Evolutionary conservation across 1,139 yeast genomes (phyloP).

Genomic region (Pichia sp.): DNA sequence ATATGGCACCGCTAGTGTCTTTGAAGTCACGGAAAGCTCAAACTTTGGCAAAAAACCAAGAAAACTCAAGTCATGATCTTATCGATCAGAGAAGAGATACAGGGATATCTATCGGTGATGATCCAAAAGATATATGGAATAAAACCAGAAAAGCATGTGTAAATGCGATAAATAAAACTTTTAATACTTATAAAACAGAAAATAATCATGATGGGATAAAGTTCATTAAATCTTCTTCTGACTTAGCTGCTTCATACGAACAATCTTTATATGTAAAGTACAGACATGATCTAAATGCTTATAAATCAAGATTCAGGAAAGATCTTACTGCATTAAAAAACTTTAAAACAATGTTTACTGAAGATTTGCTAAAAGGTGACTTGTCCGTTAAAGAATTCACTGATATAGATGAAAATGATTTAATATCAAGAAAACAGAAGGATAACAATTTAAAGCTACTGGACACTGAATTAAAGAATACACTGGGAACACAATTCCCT

Average conservation of each 20-base stretch:
- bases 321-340: conserved; percentile 29
- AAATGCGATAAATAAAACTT: conserved; percentile 18
- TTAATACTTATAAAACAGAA: conserved; percentile 11
- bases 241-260: conserved; percentile 22
- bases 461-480: conserved; percentile 27
- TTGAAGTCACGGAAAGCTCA: neutral
- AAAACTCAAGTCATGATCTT: neutral
- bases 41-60: neutral
- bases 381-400: conserved; percentile 18
- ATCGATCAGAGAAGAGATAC: neutral
- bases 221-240: neutral
- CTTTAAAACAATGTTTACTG: conserved; percentile 25
- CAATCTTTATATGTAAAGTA: conserved; percentile 14
- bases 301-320: conserved; percentile 26
- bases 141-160: conserved; percentile 24
- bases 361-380: conserved; percentile 24
- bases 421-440: conserved; percentile 28
- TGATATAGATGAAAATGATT: conserved; percentile 20
- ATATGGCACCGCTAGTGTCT: too few relatives aligned
- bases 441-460: conserved; percentile 24
- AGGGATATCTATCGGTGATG: conserved; percentile 22
- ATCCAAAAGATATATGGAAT: conserved; percentile 24
- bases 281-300: conserved; percentile 17
- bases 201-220: neutral
- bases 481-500: conserved; percentile 27